phyloP scores from a whole-genome alignment of 2,329 filamentous ascomycete species.

The Neofusicoccum sp. region DNA sequence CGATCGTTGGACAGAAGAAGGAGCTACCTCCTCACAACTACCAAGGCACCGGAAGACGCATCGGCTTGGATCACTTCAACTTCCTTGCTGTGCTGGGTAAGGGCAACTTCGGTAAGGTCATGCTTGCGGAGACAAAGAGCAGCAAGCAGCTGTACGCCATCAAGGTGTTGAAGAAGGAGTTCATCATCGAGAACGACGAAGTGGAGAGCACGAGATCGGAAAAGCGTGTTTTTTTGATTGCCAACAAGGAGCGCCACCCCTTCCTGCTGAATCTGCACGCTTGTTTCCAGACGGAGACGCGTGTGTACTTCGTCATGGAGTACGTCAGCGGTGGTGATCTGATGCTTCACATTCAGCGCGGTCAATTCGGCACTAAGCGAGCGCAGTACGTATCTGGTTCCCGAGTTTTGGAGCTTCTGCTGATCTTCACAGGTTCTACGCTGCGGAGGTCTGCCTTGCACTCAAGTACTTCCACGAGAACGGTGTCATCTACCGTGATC shows the following conservation, averaged over 20 bases:
- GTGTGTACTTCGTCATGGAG: conserved; percentile 99
- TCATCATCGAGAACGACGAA: conserved; percentile 99
- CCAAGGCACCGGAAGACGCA: conserved; percentile 74
- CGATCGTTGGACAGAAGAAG: conserved; percentile 45
- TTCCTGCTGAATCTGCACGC: conserved; percentile 94
- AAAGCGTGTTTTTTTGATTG: conserved; percentile 94
- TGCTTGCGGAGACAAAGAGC: conserved; percentile 96
- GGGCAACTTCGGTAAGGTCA: conserved; percentile 99
- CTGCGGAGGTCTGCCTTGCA: conserved; percentile 92
- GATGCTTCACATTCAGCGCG: conserved; percentile 98
- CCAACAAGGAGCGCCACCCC: conserved; percentile 94
- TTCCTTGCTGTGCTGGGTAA: conserved; percentile 97
- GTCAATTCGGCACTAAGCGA: conserved; percentile 91
- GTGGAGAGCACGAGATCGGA: conserved; percentile 97
- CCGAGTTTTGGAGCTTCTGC: conserved; percentile 3
- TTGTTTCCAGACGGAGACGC: conserved; percentile 97
- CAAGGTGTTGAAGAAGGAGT: conserved; percentile 99
- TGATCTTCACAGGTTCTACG: conserved; percentile 71
- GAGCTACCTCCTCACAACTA: conserved; percentile 66
- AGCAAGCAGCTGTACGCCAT: conserved; percentile 93
- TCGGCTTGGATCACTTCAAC: conserved; percentile 97
- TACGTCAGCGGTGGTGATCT: conserved; percentile 98
- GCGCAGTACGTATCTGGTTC: conserved; percentile 69
- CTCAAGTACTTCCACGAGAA: conserved; percentile 99
- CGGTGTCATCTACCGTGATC: conserved; percentile 89